These are phyloP conservation scores for Aciculosporium take DNA, from an alignment of 2,329 filamentous ascomycete species.

Conservation along the genomic window DNA sequence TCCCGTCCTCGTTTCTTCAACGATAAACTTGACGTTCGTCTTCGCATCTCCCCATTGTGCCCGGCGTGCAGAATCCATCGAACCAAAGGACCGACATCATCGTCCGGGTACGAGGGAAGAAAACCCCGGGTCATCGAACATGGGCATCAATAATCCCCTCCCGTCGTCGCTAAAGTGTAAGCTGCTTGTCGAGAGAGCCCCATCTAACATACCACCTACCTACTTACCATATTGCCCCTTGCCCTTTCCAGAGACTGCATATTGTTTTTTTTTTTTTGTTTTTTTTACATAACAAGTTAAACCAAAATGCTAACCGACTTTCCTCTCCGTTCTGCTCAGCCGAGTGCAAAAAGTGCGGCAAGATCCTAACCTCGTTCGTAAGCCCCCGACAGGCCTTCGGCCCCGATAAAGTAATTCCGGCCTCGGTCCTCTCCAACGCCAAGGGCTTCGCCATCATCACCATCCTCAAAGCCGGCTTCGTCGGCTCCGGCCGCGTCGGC, in stretches of 20 bases:
- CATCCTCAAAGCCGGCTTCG: constrained; percentile 75
- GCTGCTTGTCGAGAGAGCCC: constrained; percentile 18
- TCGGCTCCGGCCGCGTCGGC: constrained; percentile 69
- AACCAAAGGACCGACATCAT: background rate
- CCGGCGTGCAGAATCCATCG: background rate
- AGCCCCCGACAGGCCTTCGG: constrained; percentile 88
- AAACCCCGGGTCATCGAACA: constrained; percentile 14
- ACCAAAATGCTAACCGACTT: background rate
- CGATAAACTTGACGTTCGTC: too few relatives aligned
- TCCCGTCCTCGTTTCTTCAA: too few relatives aligned
- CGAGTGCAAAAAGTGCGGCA: constrained; percentile 94
- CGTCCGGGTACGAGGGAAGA: background rate
- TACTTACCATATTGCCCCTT: too few relatives aligned
- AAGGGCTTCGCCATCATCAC: constrained; percentile 84
- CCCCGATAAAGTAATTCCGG: constrained; percentile 93
- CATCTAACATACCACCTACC: too few relatives aligned
- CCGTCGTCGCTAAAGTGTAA: constrained; percentile 55
- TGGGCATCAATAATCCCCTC: constrained; percentile 54
- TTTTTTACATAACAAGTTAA: too few relatives aligned
- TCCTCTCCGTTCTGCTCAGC: constrained; percentile 36
- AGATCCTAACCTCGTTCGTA: constrained; percentile 88
- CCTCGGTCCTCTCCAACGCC: constrained; percentile 73
- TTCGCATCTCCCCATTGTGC: background rate
- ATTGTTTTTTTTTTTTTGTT: too few relatives aligned
- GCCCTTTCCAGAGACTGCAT: too few relatives aligned